Evolutionary conservation across 208 protist genomes (phyloP), one percentile per base, ranked within the genome.

Genomic region (Leishmania mexicana): DNA sequence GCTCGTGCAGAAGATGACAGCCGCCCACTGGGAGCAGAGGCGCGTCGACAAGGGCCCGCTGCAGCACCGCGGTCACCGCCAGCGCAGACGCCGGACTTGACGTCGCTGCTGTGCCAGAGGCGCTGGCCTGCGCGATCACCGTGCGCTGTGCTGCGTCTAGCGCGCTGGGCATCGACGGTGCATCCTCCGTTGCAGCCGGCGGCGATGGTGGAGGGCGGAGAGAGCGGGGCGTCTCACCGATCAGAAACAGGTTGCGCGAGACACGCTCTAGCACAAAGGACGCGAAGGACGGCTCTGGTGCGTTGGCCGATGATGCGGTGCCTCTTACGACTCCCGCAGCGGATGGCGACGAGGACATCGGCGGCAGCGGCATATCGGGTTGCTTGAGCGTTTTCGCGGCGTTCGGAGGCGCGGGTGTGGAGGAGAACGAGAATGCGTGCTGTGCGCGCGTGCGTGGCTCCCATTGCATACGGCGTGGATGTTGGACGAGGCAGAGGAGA

Each of bases 1-100:
- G 70, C 65, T 94, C 88, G 68, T 94, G 88, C n/a, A 93, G 78
- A 13, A 90, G 75, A 81, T 96, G 92, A 28, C 87, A 85, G 24
- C 83, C 83, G 17, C 90, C 92, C 3, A 92, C 35, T 1, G 90
- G 89, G 45, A 92, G 88, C 70, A 94, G 85, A 71, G 92, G 88
- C 2, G 83, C 78, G 75, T 95, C 92, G 24, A 94, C 85, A 7
- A 96, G 54, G 19, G 88, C 81, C 7, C 86, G 85, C 79, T 91
- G 89, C 47, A 96, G 68, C 45, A 87, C 38, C 19, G 79, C 81
- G 35, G 74, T 85, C 17, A 71, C 81, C 21, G 75, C 83, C n/a
- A 72, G 54, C 35, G 72, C 54, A 24, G 28, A 42, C 42, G 74
- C 75, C 11, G 75, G 40, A 62, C 31, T 71, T 13, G 35, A 45